Percentiles rank a stretch among this genome's conserved stretches.
Conservation (phyloP, 2,329 filamentous ascomycete species). For the Zarea fungicola region DNA sequence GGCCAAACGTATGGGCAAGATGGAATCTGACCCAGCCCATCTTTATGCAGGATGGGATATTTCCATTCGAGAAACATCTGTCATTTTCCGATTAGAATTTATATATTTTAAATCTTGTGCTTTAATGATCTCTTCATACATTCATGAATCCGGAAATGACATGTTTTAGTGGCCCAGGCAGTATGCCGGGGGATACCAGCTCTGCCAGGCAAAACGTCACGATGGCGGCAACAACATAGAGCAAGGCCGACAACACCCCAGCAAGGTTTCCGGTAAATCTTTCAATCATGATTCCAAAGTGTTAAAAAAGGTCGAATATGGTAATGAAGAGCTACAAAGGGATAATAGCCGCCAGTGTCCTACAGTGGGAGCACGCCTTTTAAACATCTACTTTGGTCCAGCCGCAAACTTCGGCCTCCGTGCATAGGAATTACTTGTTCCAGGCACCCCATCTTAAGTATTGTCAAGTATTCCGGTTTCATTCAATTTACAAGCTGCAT, state of each 20-base stretch:
- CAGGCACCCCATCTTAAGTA: not conserved
- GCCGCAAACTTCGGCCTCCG: not conserved
- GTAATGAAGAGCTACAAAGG: not conserved
- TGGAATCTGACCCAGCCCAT: not conserved
- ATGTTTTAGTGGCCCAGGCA: not conserved
- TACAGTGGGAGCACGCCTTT: not conserved
- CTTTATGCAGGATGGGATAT: not conserved
- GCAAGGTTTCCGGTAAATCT: not conserved
- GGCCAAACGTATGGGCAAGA: conserved; percentile 17
- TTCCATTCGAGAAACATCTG: not conserved
- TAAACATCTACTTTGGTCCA: not conserved
- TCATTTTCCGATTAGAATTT: not conserved
- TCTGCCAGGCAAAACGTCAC: conserved; percentile 1
- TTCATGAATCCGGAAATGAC: not conserved
- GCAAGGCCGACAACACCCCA: not conserved
- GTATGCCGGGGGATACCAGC: not conserved
- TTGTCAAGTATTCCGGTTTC: not conserved
- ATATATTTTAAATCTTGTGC: not conserved
- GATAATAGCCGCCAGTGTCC: not conserved
- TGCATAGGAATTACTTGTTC: not conserved
- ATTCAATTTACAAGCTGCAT: not conserved
- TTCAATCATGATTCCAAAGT: not conserved
- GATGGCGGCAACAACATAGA: not conserved
- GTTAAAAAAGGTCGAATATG: not conserved
- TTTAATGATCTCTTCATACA: not conserved